Conservation (phyloP, 2,329 filamentous ascomycete species). For the Aspergillus spinulosporus region DNA sequence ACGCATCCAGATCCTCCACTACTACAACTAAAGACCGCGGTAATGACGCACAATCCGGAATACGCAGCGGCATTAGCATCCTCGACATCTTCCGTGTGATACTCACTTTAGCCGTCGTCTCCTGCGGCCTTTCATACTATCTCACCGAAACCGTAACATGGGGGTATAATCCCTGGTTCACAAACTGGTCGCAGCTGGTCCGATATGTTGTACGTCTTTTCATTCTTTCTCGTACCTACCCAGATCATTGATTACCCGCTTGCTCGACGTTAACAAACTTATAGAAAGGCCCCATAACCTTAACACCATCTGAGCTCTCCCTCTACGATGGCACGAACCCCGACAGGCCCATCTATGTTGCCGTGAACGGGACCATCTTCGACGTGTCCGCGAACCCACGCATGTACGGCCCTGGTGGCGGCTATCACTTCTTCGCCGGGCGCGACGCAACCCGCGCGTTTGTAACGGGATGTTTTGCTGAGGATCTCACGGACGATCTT, state of each 20-base stretch:
- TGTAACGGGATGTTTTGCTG: conserved; percentile 87
- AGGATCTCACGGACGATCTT: conserved; percentile 81
- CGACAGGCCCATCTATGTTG: conserved; percentile 78
- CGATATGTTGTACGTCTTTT: conserved; percentile 57
- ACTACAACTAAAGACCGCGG: conserved; percentile 9
- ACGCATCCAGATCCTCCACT: conserved; percentile 11
- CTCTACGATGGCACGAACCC: conserved; percentile 76
- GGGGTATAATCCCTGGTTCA: conserved; percentile 66
- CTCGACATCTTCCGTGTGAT: conserved; percentile 70
- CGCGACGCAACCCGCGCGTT: conserved; percentile 84
- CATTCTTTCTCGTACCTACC: neutral
- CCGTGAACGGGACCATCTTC: conserved; percentile 70
- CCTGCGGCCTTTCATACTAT: conserved; percentile 72
- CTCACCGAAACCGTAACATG: conserved; percentile 71
- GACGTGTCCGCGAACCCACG: conserved; percentile 59
- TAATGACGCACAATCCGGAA: conserved; percentile 2
- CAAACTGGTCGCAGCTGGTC: conserved; percentile 58
- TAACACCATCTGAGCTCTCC: conserved; percentile 74
- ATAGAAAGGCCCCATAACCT: conserved; percentile 59
- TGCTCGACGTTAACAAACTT: neutral
- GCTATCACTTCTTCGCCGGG: conserved; percentile 84
- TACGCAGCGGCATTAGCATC: conserved; percentile 39
- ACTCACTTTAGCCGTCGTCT: conserved; percentile 65
- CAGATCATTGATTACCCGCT: neutral
- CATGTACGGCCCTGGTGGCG: conserved; percentile 76